phyloP scores from a whole-genome alignment of 306 rosid genomes.

The Cucurbita argyrosperma region DNA sequence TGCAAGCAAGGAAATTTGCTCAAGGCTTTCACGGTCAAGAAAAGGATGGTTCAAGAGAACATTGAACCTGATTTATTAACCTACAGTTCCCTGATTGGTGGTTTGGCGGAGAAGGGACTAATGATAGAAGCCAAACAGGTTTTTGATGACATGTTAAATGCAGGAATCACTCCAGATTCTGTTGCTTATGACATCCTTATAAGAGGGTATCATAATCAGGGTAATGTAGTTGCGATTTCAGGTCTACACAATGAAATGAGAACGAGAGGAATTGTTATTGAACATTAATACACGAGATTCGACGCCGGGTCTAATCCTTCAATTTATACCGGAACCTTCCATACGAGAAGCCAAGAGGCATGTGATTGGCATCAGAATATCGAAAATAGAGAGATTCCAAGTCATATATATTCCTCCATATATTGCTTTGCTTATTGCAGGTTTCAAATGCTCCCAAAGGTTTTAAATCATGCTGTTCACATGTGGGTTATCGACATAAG shows the following conservation, averaged over 20 bases:
- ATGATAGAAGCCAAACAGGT: conserved; percentile 27
- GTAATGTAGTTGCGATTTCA: conserved; percentile 11
- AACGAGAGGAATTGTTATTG: conserved; percentile 11
- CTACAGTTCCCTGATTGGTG: conserved; percentile 16
- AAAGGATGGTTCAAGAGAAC: conserved; percentile 21
- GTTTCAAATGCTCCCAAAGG: background rate
- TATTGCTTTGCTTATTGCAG: background rate
- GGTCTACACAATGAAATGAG: conserved; percentile 21
- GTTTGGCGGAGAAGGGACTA: conserved; percentile 22
- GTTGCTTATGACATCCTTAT: conserved; percentile 19
- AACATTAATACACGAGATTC: background rate
- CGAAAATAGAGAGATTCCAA: background rate
- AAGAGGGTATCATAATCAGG: conserved; percentile 19
- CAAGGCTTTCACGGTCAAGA: conserved; percentile 23
- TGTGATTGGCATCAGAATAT: background rate
- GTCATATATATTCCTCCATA: background rate
- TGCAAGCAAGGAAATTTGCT: conserved; percentile 24
- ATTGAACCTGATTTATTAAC: conserved; percentile 25
- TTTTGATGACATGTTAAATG: conserved; percentile 21
- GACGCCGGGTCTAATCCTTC: background rate
- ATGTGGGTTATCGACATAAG: background rate
- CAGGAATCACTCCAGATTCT: conserved; percentile 18
- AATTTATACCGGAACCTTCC: background rate
- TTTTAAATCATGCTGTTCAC: background rate
- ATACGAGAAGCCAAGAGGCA: background rate